phyloP scores from a whole-genome alignment of 2,329 filamentous ascomycete genomes.

The Reticulascus tulasneorum region DNA sequence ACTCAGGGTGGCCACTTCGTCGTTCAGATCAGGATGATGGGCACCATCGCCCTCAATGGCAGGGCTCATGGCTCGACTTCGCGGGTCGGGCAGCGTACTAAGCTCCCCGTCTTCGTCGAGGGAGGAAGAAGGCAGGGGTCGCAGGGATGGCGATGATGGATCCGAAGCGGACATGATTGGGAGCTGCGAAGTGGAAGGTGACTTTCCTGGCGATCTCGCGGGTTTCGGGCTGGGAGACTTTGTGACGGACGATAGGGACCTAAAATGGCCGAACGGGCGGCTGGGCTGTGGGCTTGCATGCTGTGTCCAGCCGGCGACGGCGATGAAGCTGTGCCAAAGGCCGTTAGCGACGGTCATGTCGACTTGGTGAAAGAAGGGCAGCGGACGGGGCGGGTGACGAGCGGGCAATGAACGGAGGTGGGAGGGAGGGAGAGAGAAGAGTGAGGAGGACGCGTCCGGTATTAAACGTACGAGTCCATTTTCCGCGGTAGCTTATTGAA shows the following conservation, averaged over 20 bases:
- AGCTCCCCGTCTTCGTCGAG: conserved; percentile 55
- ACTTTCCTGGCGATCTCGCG: conserved; percentile 31
- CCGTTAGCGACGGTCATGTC: conserved; percentile 36
- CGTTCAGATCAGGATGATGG: conserved; percentile 53
- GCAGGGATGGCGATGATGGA: conserved; percentile 26
- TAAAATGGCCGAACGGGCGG: conserved; percentile 43
- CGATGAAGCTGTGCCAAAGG: conserved; percentile 42
- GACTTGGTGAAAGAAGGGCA: too few species aligned
- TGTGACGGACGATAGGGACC: conserved; percentile 51
- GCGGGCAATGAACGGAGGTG: too few species aligned
- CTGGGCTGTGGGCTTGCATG: conserved; percentile 29
- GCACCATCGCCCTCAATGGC: conserved; percentile 28
- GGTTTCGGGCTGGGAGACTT: conserved; percentile 31
- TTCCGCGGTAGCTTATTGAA: too few species aligned
- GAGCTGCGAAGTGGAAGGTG: conserved; percentile 31
- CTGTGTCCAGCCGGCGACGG: conserved; percentile 50
- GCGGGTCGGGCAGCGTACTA: conserved; percentile 65
- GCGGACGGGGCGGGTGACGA: too few species aligned
- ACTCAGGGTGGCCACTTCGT: conserved; percentile 84
- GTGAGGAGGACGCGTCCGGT: background rate
- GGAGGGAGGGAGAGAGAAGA: background rate
- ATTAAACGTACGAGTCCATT: conserved; percentile 11
- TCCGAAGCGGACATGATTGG: conserved; percentile 34
- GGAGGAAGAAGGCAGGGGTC: conserved; percentile 32
- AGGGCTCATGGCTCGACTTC: conserved; percentile 49